A percentile compares a stretch with the other conserved stretches of the same genome.
phyloP scores from a whole-genome alignment of 768 basidiomycete species.

The Suillus fuscotomentosus region DNA sequence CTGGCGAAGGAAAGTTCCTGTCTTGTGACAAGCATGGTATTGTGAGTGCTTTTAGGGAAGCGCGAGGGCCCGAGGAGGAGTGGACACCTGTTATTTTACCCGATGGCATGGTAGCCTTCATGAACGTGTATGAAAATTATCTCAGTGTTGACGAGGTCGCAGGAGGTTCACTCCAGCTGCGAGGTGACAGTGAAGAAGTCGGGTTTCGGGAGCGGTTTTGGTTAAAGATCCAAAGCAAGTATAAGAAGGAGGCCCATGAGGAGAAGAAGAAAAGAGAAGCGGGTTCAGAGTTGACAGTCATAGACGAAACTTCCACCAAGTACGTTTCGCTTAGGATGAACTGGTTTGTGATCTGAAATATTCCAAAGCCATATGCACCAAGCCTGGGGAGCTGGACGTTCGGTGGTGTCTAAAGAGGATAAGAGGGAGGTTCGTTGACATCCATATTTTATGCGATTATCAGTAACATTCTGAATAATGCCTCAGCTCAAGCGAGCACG shows the following conservation, averaged over 20 bases:
- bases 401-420: conserved; percentile 66
- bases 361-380: conserved; percentile 64
- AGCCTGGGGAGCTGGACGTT: conserved; percentile 81
- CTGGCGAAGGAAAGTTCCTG: conserved; percentile 88
- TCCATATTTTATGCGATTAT: conserved; percentile 1
- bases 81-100: conserved; percentile 84
- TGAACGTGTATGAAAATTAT: conserved; percentile 89
- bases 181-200: conserved; percentile 84
- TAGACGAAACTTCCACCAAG: conserved; percentile 78
- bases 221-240: conserved; percentile 88
- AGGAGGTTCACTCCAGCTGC: conserved; percentile 71
- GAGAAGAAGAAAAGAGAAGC: conserved; percentile 72
- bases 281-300: conserved; percentile 44
- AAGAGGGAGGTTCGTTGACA: conserved; percentile 62
- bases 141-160: conserved; percentile 84
- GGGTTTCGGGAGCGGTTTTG: conserved; percentile 86
- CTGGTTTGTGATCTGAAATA: not conserved
- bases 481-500: conserved; percentile 73
- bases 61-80: conserved; percentile 90
- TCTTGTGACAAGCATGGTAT: conserved; percentile 86
- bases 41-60: conserved; percentile 82
- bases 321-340: conserved; percentile 38
- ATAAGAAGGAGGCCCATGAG: conserved; percentile 79
- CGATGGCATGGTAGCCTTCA: conserved; percentile 85
- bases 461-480: conserved; percentile 7